Evolutionary conservation across 2,329 filamentous ascomycete genomes (phyloP).

Genomic region (Cercospora nicotianae): DNA sequence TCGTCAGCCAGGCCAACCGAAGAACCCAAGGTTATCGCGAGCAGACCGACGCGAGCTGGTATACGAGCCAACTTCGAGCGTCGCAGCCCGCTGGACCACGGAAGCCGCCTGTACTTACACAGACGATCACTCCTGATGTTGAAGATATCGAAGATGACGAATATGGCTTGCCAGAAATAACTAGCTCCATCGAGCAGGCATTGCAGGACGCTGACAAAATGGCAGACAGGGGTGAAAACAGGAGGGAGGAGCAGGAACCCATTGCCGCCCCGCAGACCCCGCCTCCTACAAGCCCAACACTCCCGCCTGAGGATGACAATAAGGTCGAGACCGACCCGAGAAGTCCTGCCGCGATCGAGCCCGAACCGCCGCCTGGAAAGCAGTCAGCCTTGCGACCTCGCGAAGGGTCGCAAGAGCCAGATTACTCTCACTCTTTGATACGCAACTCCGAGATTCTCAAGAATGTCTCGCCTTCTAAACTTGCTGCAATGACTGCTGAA

Average conservation of each 20-base stretch:
- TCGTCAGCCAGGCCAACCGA: slow-evolving; percentile 66
- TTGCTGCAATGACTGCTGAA: slow-evolving; percentile 70
- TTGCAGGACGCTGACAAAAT: slow-evolving; percentile 25
- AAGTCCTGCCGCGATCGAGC: not conserved
- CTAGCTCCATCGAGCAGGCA: slow-evolving; percentile 39
- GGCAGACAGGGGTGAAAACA: not conserved
- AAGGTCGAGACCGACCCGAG: slow-evolving; percentile 5
- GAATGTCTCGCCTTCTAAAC: slow-evolving; percentile 36
- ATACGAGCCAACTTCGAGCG: slow-evolving; percentile 64
- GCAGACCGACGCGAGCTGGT: slow-evolving; percentile 80
- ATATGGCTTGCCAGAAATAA: slow-evolving; percentile 34
- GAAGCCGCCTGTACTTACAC: slow-evolving; percentile 26
- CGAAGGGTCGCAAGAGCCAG: slow-evolving; percentile 38
- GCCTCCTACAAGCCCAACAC: slow-evolving; percentile 22
- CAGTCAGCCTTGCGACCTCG: slow-evolving; percentile 25
- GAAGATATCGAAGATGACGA: slow-evolving; percentile 36
- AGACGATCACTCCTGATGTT: slow-evolving; percentile 38
- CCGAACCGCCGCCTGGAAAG: not conserved
- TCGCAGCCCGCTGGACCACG: slow-evolving; percentile 14
- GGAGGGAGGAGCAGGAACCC: not conserved
- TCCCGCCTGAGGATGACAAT: slow-evolving; percentile 8
- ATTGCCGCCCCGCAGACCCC: slow-evolving; percentile 21
- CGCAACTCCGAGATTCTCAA: slow-evolving; percentile 35
- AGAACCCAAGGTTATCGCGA: slow-evolving; percentile 69
- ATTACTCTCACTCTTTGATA: slow-evolving; percentile 37